Evolutionary conservation across 768 basidiomycete species (phyloP).

Genomic region (Boletus subparvulus): DNA sequence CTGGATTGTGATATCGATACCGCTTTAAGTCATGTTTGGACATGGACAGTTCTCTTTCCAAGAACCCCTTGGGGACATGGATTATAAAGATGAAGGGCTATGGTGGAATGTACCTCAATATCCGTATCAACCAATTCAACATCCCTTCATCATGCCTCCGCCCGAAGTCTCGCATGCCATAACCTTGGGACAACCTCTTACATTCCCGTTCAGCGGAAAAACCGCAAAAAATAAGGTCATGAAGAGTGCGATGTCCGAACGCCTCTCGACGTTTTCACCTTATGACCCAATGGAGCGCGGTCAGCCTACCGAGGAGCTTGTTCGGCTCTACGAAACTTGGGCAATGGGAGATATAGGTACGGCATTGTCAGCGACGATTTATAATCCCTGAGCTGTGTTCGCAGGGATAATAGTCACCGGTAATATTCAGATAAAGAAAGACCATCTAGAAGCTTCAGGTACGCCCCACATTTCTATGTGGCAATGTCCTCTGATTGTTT

Average conservation of each 20-base stretch:
- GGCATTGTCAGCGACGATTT: neutral
- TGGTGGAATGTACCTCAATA: constrained; percentile 12
- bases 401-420: constrained; percentile 34
- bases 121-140: constrained; percentile 15
- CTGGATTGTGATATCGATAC: constrained; percentile 5
- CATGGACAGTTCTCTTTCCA: constrained; percentile 7
- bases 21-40: constrained; percentile 13
- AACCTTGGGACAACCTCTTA: constrained; percentile 25
- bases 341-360: constrained; percentile 32
- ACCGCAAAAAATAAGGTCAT: constrained; percentile 31
- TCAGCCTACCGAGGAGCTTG: constrained; percentile 33
- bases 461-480: neutral
- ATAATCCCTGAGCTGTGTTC: constrained; percentile 3
- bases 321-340: constrained; percentile 37
- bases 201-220: constrained; percentile 32
- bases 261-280: constrained; percentile 34
- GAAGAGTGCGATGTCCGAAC: constrained; percentile 38
- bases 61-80: constrained; percentile 6
- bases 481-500: neutral
- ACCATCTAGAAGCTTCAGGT: constrained; percentile 36
- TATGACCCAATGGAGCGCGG: constrained; percentile 31
- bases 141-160: constrained; percentile 12
- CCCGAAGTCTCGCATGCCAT: constrained; percentile 18
- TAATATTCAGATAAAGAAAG: constrained; percentile 36
- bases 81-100: constrained; percentile 20